These are phyloP conservation scores for Mortierella sp. DNA, from an alignment of 371 early-diverging fungal species.

Conservation along the genomic window DNA sequence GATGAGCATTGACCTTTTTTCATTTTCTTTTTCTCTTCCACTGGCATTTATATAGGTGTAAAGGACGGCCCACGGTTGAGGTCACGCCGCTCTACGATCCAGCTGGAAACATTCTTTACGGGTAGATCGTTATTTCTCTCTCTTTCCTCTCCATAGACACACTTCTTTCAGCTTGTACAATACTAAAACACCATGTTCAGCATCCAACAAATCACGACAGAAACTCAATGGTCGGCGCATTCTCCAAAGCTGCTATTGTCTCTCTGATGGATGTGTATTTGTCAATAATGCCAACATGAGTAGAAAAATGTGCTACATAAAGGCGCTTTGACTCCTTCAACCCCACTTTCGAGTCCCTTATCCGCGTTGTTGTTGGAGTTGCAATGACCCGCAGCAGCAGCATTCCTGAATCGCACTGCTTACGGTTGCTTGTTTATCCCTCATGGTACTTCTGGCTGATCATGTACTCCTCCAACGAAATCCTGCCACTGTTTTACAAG, in stretches of 20 bases:
- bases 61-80: constrained; percentile 47
- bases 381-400: neutral
- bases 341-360: neutral
- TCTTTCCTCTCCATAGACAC: neutral
- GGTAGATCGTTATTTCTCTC: neutral
- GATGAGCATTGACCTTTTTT: neutral
- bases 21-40: neutral
- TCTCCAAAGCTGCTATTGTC: neutral
- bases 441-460: constrained; percentile 75
- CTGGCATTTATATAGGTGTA: constrained; percentile 30
- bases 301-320: neutral
- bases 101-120: constrained; percentile 38
- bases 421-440: constrained; percentile 15
- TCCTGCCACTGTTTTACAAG: constrained; percentile 67
- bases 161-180: neutral
- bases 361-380: neutral
- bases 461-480: constrained; percentile 82
- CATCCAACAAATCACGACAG: neutral
- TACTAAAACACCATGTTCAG: neutral
- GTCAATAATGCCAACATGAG: neutral
- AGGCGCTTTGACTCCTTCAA: neutral
- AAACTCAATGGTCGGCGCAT: neutral
- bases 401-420: neutral
- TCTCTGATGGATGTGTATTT: neutral
- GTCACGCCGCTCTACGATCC: constrained; percentile 53